A percentile compares a stretch with the other conserved stretches of the same genome.
These are phyloP conservation scores for Penicillium fuscoglaucum DNA, from an alignment of 2,329 filamentous ascomycete species.

Conservation along the genomic window DNA sequence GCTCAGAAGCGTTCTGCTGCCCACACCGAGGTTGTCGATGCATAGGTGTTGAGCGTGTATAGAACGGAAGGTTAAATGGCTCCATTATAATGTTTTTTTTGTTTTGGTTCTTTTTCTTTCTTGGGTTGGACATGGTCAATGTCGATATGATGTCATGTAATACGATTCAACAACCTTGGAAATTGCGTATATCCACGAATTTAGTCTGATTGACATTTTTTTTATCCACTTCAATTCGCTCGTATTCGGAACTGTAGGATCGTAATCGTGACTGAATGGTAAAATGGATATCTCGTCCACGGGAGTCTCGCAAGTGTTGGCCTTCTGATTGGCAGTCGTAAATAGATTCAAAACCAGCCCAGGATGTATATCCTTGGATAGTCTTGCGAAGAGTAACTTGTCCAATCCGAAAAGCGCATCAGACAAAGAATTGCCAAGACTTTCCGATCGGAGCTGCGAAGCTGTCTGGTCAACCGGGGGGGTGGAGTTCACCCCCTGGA, in stretches of 20 bases:
- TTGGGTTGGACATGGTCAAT: background rate
- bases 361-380: background rate
- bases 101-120: background rate
- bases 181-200: background rate
- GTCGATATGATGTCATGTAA: constrained; percentile 11
- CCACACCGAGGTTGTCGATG: constrained; percentile 12
- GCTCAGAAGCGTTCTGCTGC: constrained; percentile 17
- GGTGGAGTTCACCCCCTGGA: constrained; percentile 7
- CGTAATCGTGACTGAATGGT: background rate
- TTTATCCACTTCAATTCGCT: background rate
- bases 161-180: background rate
- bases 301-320: background rate
- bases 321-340: background rate
- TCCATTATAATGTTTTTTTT: background rate
- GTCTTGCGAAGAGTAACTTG: background rate
- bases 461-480: constrained; percentile 1
- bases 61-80: background rate
- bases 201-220: constrained; percentile 1
- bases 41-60: background rate
- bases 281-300: background rate
- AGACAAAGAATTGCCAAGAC: constrained; percentile 4
- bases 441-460: constrained; percentile 6
- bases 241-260: background rate
- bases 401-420: background rate
- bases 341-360: background rate